Evolutionary conservation across 192 early-diverging fungal genomes (phyloP), one percentile per base, ranked within the genome.

Genomic region (Podila epigama): DNA sequence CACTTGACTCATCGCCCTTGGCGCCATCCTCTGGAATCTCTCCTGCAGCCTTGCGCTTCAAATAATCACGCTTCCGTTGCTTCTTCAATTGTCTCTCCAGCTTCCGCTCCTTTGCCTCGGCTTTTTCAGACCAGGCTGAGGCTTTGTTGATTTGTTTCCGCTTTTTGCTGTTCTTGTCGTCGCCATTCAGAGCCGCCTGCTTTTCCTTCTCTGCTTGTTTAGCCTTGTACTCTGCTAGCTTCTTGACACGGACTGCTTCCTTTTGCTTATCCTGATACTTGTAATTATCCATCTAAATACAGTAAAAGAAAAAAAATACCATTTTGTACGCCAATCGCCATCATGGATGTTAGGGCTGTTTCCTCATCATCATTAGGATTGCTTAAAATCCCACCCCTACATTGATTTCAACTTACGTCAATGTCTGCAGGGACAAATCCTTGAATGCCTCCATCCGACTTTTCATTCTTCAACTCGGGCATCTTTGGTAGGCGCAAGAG

Each of bases 401-500:
- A 25, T 3, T 42, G 56, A 37, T 7, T 48, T 55, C 10, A 68
- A 83, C 48, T 79, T 70, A 75, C 71, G 71, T 82, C 73, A 44
- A 85, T 70, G 25, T 86, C 79, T 1, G 73, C 72, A 42, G 73
- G 73, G 5, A 48, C 56, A 33, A 77, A 77, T n/a, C 73, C 80
- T 22, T 78, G 61, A 39, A 77, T 84, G 4, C 88, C 77, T 44
- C 72, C 73, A 9, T 55, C 75, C 11, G 73, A 37, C 18, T 87
- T 81, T 48, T 70, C 80, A 37, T 82, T 83, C 69, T 87, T 88
- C 48, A 99, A 75, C 82, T 98, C 97, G 3, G 96, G 95, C 95
- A 99, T 96, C 62, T 92, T 96, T 16, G 97, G 97, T 39, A 99
- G 54, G 57, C 75, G 85, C 66, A 96, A 70, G 2, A 99, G 78